Conservation (phyloP, 768 basidiomycete genomes). For the Panaeolus cyanescens region DNA sequence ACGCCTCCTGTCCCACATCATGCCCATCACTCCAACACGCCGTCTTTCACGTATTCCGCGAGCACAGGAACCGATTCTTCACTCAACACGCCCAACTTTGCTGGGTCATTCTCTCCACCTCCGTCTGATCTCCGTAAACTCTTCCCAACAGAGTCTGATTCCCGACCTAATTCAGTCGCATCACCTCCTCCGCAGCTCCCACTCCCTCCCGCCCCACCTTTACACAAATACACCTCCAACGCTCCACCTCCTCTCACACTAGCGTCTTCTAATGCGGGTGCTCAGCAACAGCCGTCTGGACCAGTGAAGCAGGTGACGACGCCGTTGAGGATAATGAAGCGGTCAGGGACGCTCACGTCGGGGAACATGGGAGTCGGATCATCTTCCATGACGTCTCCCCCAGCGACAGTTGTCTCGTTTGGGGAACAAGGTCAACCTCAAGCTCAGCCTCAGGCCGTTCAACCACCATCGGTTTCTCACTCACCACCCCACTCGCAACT, state of each 20-base stretch:
- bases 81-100: background rate
- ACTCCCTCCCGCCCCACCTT: constrained; percentile 14
- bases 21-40: background rate
- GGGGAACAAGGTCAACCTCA: background rate
- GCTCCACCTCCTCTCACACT: constrained; percentile 16
- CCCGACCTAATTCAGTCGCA: background rate
- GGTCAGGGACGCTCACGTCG: constrained; percentile 19
- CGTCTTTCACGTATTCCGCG: background rate
- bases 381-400: background rate
- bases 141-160: background rate
- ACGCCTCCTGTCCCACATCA: background rate
- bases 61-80: background rate
- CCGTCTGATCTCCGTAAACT: background rate
- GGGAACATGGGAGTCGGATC: background rate
- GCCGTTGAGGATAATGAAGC: constrained; percentile 28
- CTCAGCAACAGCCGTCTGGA: background rate
- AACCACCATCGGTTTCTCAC: too few species aligned
- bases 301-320: constrained; percentile 6
- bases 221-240: constrained; percentile 13
- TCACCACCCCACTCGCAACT: too few species aligned
- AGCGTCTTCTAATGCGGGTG: background rate
- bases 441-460: background rate
- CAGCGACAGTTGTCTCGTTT: background rate
- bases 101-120: background rate
- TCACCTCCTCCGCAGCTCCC: constrained; percentile 3